Percentiles rank a stretch among this genome's conserved stretches.
Evolutionary conservation across 176 grass and related monocot species (phyloP).

Genomic region (Aegilops bicornis): DNA sequence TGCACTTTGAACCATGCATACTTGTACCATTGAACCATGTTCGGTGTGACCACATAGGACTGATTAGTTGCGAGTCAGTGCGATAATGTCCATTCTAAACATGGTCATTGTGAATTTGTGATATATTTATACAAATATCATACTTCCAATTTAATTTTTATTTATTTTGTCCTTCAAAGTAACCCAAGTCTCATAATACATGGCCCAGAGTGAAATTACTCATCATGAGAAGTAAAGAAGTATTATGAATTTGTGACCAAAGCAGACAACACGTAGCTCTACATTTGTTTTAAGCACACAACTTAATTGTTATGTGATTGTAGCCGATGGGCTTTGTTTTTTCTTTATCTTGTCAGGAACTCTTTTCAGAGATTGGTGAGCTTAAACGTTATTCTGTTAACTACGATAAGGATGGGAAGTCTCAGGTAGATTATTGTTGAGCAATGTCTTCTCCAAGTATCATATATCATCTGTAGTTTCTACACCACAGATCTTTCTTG

Average conservation of each 20-base stretch:
- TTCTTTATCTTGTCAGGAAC: conserved; percentile 59
- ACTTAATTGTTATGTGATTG: conserved; percentile 1
- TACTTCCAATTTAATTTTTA: no score
- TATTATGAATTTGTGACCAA: neutral
- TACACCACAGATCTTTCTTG: neutral
- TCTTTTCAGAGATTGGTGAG: conserved; percentile 80
- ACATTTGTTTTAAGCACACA: neutral
- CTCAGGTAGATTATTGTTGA: conserved; percentile 53
- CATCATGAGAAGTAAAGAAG: neutral
- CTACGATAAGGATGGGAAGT: conserved; percentile 75
- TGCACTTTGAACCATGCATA: neutral
- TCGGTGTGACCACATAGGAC: neutral
- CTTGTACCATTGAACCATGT: conserved; percentile 7
- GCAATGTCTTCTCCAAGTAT: conserved; percentile 12
- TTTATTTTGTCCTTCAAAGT: neutral
- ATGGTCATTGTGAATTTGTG: neutral
- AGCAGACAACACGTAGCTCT: neutral
- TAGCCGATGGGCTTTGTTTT: conserved; percentile 15
- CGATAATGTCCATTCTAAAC: neutral
- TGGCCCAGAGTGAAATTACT: neutral
- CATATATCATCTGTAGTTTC: conserved; percentile 2
- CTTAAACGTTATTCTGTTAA: conserved; percentile 87
- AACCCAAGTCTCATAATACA: neutral
- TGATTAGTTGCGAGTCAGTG: neutral
- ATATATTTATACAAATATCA: no score